phyloP scores from a whole-genome alignment of 1,284 basidiomycete genomes.

The Papiliotrema laurentii region DNA sequence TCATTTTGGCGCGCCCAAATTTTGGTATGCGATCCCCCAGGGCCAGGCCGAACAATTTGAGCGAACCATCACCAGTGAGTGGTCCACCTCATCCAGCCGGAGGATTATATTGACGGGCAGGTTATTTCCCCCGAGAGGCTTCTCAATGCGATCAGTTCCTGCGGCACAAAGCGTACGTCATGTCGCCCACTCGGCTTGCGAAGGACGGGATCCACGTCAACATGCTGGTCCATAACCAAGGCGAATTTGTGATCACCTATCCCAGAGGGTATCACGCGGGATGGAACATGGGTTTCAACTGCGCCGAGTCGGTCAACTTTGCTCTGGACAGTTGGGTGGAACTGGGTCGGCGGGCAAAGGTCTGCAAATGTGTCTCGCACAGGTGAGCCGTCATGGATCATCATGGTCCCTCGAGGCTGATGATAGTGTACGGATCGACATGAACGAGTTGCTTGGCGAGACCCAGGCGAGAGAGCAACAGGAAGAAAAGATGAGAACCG shows the following conservation, averaged over 20 bases:
- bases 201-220: constrained; percentile 80
- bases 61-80: constrained; percentile 69
- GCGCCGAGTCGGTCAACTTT: constrained; percentile 97
- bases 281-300: constrained; percentile 96
- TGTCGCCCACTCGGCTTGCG: constrained; percentile 77
- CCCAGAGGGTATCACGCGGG: constrained; percentile 93
- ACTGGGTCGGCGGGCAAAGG: constrained; percentile 73
- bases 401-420: not conserved
- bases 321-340: constrained; percentile 94
- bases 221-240: constrained; percentile 78
- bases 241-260: constrained; percentile 95
- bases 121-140: constrained; percentile 80
- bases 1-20: constrained; percentile 92
- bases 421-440: constrained; percentile 79
- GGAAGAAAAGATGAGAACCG: constrained; percentile 11
- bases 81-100: not conserved
- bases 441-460: constrained; percentile 67
- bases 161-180: constrained; percentile 93
- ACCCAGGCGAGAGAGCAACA: constrained; percentile 43
- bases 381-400: constrained; percentile 57
- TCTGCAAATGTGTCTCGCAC: constrained; percentile 75
- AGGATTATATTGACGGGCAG: constrained; percentile 48
- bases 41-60: constrained; percentile 71
- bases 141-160: constrained; percentile 86
- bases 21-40: constrained; percentile 96